Evolutionary conservation across 352 stramenopile genomes (phyloP).

Genomic region (Globisporangium okanoganense): DNA sequence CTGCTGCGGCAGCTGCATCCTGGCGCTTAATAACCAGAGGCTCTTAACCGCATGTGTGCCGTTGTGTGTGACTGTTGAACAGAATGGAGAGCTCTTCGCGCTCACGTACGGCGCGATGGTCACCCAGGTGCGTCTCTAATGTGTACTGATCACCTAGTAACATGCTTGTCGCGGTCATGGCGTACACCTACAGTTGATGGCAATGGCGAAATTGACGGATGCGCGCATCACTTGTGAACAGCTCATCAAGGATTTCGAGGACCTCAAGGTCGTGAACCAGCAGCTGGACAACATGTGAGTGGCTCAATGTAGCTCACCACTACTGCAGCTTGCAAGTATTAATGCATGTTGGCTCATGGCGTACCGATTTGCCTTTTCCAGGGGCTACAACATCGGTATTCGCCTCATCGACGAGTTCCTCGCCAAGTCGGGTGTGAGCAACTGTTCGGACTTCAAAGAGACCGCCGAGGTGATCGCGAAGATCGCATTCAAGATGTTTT

Average conservation of each 20-base stretch:
- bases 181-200: not conserved
- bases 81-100: conserved; percentile 97
- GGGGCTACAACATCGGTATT: conserved; percentile 97
- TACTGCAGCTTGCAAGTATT: not conserved
- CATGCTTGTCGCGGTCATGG: not conserved
- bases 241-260: conserved; percentile 96
- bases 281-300: conserved; percentile 94
- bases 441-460: conserved; percentile 89
- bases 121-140: conserved; percentile 63
- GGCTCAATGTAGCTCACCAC: not conserved
- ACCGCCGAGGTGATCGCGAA: conserved; percentile 95
- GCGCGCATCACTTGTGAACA: conserved; percentile 13
- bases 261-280: conserved; percentile 93
- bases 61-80: not conserved
- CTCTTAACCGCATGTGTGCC: not conserved
- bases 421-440: conserved; percentile 89
- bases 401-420: conserved; percentile 97
- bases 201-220: not conserved
- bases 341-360: too few species aligned
- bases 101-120: conserved; percentile 97
- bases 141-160: too few species aligned
- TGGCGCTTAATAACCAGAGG: not conserved
- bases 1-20: not conserved
- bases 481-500: conserved; percentile 98
- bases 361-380: conserved; percentile 13